A percentile compares a stretch with the other conserved stretches of the same genome.
These are phyloP conservation scores for Moesziomyces sp. DNA, from an alignment of 1,284 basidiomycete species.

Conservation along the genomic window DNA sequence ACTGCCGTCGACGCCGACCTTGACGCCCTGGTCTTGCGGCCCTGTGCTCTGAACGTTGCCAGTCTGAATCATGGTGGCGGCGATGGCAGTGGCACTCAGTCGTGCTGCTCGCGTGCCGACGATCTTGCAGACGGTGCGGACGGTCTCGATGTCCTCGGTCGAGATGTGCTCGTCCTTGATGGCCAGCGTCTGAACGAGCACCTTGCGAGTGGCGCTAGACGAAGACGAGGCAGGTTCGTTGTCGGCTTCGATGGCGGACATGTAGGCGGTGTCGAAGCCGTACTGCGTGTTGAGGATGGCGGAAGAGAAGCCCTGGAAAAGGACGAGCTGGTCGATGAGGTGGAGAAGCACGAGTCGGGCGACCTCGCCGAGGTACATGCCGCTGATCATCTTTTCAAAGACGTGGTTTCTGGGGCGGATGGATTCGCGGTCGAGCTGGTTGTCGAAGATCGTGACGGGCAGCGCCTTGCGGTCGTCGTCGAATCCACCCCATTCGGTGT, in stretches of 20 bases:
- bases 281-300: conserved; percentile 84
- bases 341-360: conserved; percentile 85
- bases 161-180: conserved; percentile 71
- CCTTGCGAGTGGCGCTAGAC: conserved; percentile 68
- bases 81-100: conserved; percentile 86
- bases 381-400: conserved; percentile 98
- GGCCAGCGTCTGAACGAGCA: conserved; percentile 76
- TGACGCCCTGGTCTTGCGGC: conserved; percentile 60
- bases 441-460: conserved; percentile 91
- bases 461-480: conserved; percentile 77
- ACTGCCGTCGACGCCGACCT: conserved; percentile 69
- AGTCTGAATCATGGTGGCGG: conserved; percentile 85
- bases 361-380: conserved; percentile 98
- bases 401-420: conserved; percentile 94
- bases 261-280: conserved; percentile 89
- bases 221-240: conserved; percentile 34
- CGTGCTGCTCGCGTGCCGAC: conserved; percentile 85
- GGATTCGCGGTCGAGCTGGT: conserved; percentile 87
- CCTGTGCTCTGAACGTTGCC: conserved; percentile 71
- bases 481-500: conserved; percentile 81
- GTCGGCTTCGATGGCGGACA: conserved; percentile 82
- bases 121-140: conserved; percentile 80
- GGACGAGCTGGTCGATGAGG: conserved; percentile 78
- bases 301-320: conserved; percentile 85
- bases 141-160: conserved; percentile 75